Evolutionary conservation across 768 basidiomycete species (phyloP).

Genomic region (Phanerodontia chrysosporium): DNA sequence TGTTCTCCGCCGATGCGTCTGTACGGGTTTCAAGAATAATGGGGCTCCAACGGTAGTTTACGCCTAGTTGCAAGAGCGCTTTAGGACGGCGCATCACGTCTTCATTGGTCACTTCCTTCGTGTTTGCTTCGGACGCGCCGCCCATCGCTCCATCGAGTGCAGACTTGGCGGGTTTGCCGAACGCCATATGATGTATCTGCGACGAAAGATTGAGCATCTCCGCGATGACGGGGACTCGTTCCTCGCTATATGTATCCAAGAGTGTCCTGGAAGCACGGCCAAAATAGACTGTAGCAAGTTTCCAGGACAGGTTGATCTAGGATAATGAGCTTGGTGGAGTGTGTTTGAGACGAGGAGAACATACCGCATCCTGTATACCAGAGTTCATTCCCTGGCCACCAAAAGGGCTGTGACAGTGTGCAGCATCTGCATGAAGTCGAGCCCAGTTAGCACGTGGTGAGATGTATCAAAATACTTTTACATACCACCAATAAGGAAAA

Average conservation of each 20-base stretch:
- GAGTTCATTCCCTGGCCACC: conserved; percentile 37
- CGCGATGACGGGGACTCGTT: conserved; percentile 28
- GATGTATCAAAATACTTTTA: too few relatives aligned
- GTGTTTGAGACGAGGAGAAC: neutral
- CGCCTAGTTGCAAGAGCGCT: conserved; percentile 38
- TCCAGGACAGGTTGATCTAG: conserved; percentile 29
- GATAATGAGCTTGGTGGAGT: too few relatives aligned
- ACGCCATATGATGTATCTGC: conserved; percentile 28
- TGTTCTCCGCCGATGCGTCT: conserved; percentile 16
- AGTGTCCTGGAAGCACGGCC: conserved; percentile 20
- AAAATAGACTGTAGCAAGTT: conserved; percentile 26
- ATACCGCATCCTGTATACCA: conserved; percentile 18
- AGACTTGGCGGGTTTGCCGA: conserved; percentile 13
- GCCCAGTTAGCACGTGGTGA: neutral
- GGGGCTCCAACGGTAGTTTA: conserved; percentile 51
- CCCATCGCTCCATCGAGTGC: conserved; percentile 15
- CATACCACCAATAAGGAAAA: conserved; percentile 46
- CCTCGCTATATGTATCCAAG: conserved; percentile 24
- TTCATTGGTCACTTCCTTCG: neutral
- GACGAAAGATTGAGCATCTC: conserved; percentile 26
- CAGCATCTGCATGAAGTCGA: conserved; percentile 36
- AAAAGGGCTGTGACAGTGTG: conserved; percentile 41
- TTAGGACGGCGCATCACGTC: conserved; percentile 11
- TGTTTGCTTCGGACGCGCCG: neutral
- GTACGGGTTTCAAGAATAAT: conserved; percentile 38